Percentiles rank a stretch among this genome's conserved stretches.
Conservation (phyloP, 1,284 basidiomycete genomes). For the Tetrapyrgos nigripes region DNA sequence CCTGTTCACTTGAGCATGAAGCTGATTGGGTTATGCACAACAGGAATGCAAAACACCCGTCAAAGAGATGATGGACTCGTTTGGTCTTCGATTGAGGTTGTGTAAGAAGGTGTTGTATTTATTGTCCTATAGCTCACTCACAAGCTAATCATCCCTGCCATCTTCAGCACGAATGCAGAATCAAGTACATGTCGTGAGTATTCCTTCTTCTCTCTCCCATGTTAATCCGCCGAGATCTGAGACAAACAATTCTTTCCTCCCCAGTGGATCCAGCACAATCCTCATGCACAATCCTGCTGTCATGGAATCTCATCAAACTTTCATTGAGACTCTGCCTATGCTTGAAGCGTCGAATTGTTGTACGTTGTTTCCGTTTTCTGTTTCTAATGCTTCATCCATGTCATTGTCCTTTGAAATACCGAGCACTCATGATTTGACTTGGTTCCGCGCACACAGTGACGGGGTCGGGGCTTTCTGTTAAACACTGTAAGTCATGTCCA, state of each 20-base stretch:
- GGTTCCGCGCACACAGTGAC: not conserved
- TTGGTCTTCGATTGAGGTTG: constrained; percentile 47
- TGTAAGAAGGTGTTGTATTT: constrained; percentile 43
- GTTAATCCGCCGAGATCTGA: too few relatives aligned
- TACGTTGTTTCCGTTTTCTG: too few relatives aligned
- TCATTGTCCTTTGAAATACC: too few relatives aligned
- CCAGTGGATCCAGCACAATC: not conserved
- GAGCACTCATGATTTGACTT: not conserved
- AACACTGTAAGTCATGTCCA: not conserved
- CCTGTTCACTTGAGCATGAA: too few relatives aligned
- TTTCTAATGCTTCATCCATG: too few relatives aligned
- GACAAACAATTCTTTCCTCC: too few relatives aligned
- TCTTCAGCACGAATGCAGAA: constrained; percentile 6
- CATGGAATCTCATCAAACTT: not conserved
- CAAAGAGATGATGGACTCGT: constrained; percentile 46
- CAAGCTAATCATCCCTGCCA: constrained; percentile 5
- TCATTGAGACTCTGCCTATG: constrained; percentile 2
- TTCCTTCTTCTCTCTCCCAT: not conserved
- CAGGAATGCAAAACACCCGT: constrained; percentile 47
- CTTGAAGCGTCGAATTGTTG: not conserved
- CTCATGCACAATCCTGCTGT: not conserved
- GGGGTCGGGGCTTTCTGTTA: not conserved
- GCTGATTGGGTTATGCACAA: not conserved
- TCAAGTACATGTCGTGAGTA: not conserved
- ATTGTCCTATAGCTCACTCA: not conserved